phyloP scores from a whole-genome alignment of 805 yeast species.

The Zygoascus bituminiphila region DNA sequence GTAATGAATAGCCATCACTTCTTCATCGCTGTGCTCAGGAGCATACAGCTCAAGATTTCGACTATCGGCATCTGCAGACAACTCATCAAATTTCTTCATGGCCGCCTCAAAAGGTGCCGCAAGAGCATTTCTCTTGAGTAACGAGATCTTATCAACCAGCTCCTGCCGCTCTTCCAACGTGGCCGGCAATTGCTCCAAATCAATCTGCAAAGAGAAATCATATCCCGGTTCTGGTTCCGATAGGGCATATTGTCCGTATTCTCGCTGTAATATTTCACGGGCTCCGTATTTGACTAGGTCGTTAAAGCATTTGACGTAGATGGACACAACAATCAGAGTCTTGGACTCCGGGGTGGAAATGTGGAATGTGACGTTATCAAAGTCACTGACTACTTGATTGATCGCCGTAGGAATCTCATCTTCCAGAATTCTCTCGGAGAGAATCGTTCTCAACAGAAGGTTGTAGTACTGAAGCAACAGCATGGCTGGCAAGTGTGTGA shows the following conservation, averaged over 20 bases:
- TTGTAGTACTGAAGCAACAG: constrained; percentile 80
- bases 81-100: constrained; percentile 64
- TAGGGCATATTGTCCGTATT: constrained; percentile 42
- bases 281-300: constrained; percentile 63
- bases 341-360: constrained; percentile 79
- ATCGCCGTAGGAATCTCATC: constrained; percentile 38
- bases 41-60: constrained; percentile 33
- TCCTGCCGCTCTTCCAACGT: constrained; percentile 40
- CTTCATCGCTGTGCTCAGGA: constrained; percentile 40
- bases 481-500: constrained; percentile 38
- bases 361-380: constrained; percentile 92
- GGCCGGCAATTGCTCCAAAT: constrained; percentile 38
- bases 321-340: constrained; percentile 53
- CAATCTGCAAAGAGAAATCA: constrained; percentile 67
- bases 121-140: constrained; percentile 76
- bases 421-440: constrained; percentile 58
- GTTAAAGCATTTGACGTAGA: constrained; percentile 67
- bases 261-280: constrained; percentile 34
- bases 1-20: constrained; percentile 65
- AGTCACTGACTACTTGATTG: constrained; percentile 88
- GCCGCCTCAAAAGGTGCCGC: constrained; percentile 92
- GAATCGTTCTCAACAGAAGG: constrained; percentile 69
- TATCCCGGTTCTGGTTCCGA: constrained; percentile 63
- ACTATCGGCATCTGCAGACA: constrained; percentile 35
- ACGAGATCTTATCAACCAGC: constrained; percentile 56